phyloP scores from a whole-genome alignment of 805 yeast genomes.

The Sugiyamaella lignohabitans region DNA sequence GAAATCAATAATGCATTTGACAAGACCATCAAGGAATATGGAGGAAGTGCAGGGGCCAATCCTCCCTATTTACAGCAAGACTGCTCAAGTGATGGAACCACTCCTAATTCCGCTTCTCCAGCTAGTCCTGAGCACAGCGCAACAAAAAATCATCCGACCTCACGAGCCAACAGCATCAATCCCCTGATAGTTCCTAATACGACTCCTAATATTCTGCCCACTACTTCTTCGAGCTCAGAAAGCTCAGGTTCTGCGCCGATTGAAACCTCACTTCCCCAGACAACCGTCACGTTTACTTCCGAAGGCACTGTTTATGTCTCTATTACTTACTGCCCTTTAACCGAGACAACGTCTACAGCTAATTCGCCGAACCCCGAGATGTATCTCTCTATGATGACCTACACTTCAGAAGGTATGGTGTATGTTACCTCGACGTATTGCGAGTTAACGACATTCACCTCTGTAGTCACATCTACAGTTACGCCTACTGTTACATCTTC shows the following conservation, averaged over 20 bases:
- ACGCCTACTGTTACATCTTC: too few relatives aligned
- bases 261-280: background rate
- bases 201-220: background rate
- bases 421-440: too few relatives aligned
- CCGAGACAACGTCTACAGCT: background rate
- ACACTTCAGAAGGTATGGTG: too few relatives aligned
- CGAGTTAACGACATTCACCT: too few relatives aligned
- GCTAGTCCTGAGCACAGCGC: too few relatives aligned
- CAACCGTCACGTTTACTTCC: background rate
- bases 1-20: background rate
- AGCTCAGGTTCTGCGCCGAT: background rate
- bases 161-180: background rate
- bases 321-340: background rate
- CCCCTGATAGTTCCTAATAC: background rate
- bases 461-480: too few relatives aligned
- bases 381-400: too few relatives aligned
- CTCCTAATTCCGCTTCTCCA: background rate
- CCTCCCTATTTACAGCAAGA: background rate
- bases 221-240: background rate
- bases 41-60: background rate
- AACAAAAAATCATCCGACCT: background rate
- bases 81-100: background rate
- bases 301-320: background rate
- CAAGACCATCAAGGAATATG: background rate
- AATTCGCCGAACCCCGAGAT: too few relatives aligned